Evolutionary conservation across 495 filamentous ascomycete genomes (phyloP).

Genomic region (Aspergillus cavernicola): DNA sequence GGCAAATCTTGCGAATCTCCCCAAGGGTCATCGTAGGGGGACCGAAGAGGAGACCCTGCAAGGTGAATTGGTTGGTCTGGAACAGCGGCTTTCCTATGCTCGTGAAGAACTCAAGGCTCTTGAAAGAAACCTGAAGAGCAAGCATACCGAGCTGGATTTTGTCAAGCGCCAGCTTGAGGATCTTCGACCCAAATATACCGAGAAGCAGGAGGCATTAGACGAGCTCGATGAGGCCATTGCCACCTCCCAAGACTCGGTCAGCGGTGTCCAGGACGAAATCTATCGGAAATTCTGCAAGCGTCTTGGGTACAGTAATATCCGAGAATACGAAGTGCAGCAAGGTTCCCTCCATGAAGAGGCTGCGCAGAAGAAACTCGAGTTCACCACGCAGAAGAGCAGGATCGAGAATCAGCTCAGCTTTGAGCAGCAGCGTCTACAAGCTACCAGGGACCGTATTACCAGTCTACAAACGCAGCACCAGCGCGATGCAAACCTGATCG

Average conservation of each 20-base stretch:
- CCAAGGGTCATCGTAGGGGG: conserved; percentile 66
- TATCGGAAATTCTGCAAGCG: conserved; percentile 84
- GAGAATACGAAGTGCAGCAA: conserved; percentile 89
- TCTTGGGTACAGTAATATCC: conserved; percentile 82
- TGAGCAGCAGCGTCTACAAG: conserved; percentile 65
- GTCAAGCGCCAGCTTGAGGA: conserved; percentile 67
- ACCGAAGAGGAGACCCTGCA: conserved; percentile 76
- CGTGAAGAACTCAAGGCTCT: conserved; percentile 76
- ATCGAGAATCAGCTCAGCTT: conserved; percentile 77
- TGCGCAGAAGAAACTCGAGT: conserved; percentile 79
- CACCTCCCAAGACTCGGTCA: conserved; percentile 71
- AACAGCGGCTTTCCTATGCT: conserved; percentile 66
- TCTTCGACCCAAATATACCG: conserved; percentile 71
- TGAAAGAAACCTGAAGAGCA: conserved; percentile 80
- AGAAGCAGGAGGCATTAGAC: conserved; percentile 64
- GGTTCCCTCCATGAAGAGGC: conserved; percentile 86
- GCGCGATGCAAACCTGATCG: conserved; percentile 61
- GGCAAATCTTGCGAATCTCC: conserved; percentile 69
- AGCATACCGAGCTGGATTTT: conserved; percentile 76
- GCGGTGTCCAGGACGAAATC: conserved; percentile 81
- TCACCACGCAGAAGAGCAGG: conserved; percentile 75
- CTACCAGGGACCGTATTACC: conserved; percentile 66
- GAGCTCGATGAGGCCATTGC: conserved; percentile 61
- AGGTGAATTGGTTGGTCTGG: conserved; percentile 77
- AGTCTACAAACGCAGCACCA: conserved; percentile 61